Evolutionary conservation across 2,329 filamentous ascomycete genomes (phyloP).

Genomic region (Botrytis hyacinthi): DNA sequence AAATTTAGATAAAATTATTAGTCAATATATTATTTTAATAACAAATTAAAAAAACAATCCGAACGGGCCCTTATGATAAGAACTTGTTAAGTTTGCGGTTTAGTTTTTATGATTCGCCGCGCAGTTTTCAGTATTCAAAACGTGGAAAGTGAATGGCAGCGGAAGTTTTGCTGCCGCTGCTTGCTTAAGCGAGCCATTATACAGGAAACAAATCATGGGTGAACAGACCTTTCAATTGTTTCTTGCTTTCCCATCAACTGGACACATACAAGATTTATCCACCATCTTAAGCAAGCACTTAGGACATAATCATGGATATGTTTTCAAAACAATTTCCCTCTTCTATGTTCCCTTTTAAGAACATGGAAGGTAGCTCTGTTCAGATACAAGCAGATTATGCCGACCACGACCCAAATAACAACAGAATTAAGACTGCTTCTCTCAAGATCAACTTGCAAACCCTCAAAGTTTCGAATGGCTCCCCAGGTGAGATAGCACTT

Average conservation of each 20-base stretch:
- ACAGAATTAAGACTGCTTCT: background rate
- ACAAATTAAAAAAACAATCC: too few species aligned
- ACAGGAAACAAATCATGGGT: background rate
- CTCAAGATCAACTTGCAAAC: background rate
- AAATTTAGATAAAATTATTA: too few species aligned
- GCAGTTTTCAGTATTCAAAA: background rate
- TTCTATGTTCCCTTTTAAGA: background rate
- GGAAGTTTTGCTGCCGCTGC: background rate
- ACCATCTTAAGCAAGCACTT: background rate
- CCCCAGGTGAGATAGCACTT: background rate
- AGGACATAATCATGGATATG: background rate
- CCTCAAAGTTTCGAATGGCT: background rate
- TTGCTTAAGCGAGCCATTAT: background rate
- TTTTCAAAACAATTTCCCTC: background rate
- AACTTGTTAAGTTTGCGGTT: rapidly evolving
- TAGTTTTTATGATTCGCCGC: background rate
- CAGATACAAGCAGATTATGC: background rate
- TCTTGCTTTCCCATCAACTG: background rate
- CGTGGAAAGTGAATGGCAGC: background rate
- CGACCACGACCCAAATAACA: background rate
- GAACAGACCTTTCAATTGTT: background rate
- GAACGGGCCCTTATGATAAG: background rate
- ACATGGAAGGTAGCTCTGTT: background rate
- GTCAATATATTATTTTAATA: too few species aligned
- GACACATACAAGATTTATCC: background rate